phyloP scores from a whole-genome alignment of 345 rosid species.

The Melastoma malabathricum region DNA sequence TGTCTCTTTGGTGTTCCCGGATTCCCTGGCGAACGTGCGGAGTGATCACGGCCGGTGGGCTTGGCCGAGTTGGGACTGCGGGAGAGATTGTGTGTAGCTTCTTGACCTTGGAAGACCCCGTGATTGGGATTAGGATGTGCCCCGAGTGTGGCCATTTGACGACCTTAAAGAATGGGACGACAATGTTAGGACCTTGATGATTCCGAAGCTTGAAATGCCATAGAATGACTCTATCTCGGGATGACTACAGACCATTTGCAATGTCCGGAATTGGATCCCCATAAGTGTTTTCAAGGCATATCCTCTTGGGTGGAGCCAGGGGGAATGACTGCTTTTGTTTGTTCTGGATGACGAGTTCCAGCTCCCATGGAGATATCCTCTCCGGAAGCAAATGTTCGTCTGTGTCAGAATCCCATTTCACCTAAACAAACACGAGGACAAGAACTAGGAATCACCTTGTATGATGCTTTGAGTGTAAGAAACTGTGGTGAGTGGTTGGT shows the following conservation, averaged over 20 bases:
- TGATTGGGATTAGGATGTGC: slow-evolving; percentile 8
- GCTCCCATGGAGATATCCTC: slow-evolving; percentile 46
- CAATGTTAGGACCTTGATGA: no score
- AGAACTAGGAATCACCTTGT: not conserved
- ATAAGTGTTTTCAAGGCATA: slow-evolving; percentile 10
- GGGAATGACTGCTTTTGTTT: slow-evolving; percentile 11
- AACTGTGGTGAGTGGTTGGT: not conserved
- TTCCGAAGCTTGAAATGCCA: no score
- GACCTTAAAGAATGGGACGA: slow-evolving; percentile 3
- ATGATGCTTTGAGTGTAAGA: not conserved
- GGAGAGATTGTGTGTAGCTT: slow-evolving; percentile 4
- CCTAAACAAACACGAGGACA: slow-evolving; percentile 12
- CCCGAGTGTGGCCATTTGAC: slow-evolving; percentile 11
- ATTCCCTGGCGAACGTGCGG: no score
- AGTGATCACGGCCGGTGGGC: no score
- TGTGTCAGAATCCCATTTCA: slow-evolving; percentile 45
- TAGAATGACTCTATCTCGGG: no score
- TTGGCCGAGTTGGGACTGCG: no score
- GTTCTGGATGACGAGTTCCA: slow-evolving; percentile 20
- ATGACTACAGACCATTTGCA: slow-evolving; percentile 18
- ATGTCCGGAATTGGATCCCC: slow-evolving; percentile 11
- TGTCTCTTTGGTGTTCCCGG: no score
- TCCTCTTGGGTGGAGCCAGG: slow-evolving; percentile 15
- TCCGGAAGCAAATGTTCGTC: slow-evolving; percentile 25
- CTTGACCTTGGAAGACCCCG: slow-evolving; percentile 62